phyloP scores from a whole-genome alignment of 179 eudicot genomes.

The Nepenthes alata region DNA sequence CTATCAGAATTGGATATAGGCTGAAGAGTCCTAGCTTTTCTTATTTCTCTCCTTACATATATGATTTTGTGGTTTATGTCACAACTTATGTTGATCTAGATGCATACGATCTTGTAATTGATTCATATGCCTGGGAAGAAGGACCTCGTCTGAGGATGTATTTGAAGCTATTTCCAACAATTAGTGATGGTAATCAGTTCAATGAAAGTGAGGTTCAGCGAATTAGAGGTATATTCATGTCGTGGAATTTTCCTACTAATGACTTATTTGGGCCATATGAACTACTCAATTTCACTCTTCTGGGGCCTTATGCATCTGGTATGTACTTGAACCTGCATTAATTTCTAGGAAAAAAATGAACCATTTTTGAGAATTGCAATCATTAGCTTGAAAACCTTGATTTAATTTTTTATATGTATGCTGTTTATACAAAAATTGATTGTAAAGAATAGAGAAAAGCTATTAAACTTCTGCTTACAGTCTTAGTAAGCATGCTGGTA shows the following conservation, averaged over 20 bases:
- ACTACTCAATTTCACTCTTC: slow-evolving; percentile 63
- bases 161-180: slow-evolving; percentile 58
- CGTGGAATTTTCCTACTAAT: slow-evolving; percentile 43
- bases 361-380: background rate
- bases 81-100: slow-evolving; percentile 36
- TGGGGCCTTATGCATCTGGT: slow-evolving; percentile 54
- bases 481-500: too few species aligned
- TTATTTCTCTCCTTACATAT: slow-evolving; percentile 39
- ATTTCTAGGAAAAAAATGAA: background rate
- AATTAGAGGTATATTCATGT: slow-evolving; percentile 32
- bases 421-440: background rate
- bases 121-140: slow-evolving; percentile 53
- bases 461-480: too few species aligned
- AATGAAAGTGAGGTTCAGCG: slow-evolving; percentile 44
- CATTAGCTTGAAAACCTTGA: background rate
- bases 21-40: slow-evolving; percentile 71
- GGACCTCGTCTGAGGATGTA: slow-evolving; percentile 67
- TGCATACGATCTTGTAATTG: slow-evolving; percentile 43
- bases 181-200: slow-evolving; percentile 20
- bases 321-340: slow-evolving; percentile 12
- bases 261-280: slow-evolving; percentile 79
- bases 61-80: slow-evolving; percentile 33
- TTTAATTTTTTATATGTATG: background rate
- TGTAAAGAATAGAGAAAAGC: too few species aligned
- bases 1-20: slow-evolving; percentile 55